phyloP scores from a whole-genome alignment of 129 eudicot species.

The Chrysanthemum makinoi region DNA sequence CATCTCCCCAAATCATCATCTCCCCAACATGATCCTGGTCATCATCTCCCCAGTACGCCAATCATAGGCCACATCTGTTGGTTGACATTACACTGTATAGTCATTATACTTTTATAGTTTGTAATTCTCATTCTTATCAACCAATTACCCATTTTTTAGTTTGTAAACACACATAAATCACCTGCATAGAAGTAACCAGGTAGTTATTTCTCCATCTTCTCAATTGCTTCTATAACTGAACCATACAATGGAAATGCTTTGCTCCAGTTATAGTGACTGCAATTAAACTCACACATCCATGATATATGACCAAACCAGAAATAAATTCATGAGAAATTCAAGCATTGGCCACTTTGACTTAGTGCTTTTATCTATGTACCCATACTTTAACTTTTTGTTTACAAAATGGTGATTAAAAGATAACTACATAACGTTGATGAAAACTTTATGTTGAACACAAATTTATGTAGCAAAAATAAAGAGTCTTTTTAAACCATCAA shows the following conservation, averaged over 20 bases:
- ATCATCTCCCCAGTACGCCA: too few species aligned
- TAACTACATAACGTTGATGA: too few species aligned
- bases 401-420: neutral
- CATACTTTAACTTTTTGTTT: neutral
- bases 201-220: slow-evolving; percentile 79
- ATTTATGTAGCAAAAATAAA: neutral
- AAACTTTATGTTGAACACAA: neutral
- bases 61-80: too few species aligned
- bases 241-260: slow-evolving; percentile 89
- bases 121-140: neutral
- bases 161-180: slow-evolving; percentile 17
- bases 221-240: slow-evolving; percentile 75
- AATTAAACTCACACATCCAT: slow-evolving; percentile 25
- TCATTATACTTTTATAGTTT: too few species aligned
- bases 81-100: too few species aligned
- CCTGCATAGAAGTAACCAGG: slow-evolving; percentile 98
- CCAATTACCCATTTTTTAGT: neutral
- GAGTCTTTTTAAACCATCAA: neutral
- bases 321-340: neutral
- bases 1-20: too few species aligned
- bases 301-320: slow-evolving; percentile 2
- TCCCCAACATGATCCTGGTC: too few species aligned
- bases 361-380: slow-evolving; percentile 4
- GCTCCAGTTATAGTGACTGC: slow-evolving; percentile 90
- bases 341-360: slow-evolving; percentile 10